Conservation (phyloP, 169 alveolate genomes). For the Plasmodium gonderi region DNA sequence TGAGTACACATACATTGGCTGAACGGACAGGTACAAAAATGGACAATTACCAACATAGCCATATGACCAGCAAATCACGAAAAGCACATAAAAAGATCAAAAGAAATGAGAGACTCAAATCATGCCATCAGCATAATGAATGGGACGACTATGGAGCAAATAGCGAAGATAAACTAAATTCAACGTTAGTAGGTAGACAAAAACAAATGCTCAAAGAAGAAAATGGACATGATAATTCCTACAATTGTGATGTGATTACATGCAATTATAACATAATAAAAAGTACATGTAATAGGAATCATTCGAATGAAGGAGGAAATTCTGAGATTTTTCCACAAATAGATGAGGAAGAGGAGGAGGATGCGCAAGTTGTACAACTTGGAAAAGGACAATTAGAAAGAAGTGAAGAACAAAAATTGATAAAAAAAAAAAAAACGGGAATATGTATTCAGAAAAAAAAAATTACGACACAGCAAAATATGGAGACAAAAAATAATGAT, state of each 20-base stretch:
- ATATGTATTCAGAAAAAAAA: no score
- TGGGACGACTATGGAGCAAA: no score
- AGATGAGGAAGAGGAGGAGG: neutral
- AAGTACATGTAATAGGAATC: neutral
- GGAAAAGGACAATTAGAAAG: no score
- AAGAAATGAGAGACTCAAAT: no score
- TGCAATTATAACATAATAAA: slow-evolving; percentile 13
- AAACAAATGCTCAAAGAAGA: neutral
- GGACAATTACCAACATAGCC: neutral
- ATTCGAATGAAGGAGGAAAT: neutral
- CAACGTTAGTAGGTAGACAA: no score
- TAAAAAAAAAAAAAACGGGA: no score
- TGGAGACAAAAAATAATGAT: neutral
- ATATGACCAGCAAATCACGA: neutral
- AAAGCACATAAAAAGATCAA: no score
- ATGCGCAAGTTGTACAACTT: no score
- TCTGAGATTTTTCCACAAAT: neutral
- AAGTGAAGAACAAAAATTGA: no score
- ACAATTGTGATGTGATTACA: slow-evolving; percentile 1
- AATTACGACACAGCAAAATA: no score
- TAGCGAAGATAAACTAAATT: no score
- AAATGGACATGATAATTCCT: neutral
- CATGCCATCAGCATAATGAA: no score
- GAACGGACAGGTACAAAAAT: neutral
- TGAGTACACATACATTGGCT: neutral